Evolutionary conservation across 257 asterid genomes (phyloP).

Genomic region (Coffea eugenioides): DNA sequence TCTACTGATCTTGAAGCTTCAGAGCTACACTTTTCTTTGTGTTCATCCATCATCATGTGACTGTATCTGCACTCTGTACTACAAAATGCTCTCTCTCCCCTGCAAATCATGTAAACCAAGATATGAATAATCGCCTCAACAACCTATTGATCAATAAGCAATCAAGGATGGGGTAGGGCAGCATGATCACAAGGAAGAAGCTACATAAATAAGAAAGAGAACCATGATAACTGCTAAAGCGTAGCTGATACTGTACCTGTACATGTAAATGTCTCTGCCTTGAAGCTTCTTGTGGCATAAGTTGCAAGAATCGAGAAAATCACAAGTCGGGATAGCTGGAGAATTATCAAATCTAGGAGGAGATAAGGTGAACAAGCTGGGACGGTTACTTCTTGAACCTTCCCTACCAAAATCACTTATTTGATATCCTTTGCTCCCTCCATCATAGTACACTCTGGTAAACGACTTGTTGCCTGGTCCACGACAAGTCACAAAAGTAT

Average conservation of each 20-base stretch:
- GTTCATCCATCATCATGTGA: slow-evolving; percentile 71
- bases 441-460: slow-evolving; percentile 54
- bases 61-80: slow-evolving; percentile 80
- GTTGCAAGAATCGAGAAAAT: slow-evolving; percentile 70
- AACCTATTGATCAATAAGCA: not conserved
- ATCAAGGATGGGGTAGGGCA: not conserved
- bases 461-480: slow-evolving; percentile 47
- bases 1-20: slow-evolving; percentile 48
- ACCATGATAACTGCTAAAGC: not conserved
- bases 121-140: not conserved
- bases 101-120: slow-evolving; percentile 27
- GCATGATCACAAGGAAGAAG: no score
- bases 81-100: slow-evolving; percentile 93
- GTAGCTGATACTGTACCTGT: slow-evolving; percentile 47
- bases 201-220: no score
- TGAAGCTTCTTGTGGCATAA: slow-evolving; percentile 69
- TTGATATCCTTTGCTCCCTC: slow-evolving; percentile 24
- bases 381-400: slow-evolving; percentile 21
- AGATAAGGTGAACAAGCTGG: slow-evolving; percentile 59
- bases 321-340: slow-evolving; percentile 42
- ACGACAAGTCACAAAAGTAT: slow-evolving; percentile 65
- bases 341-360: slow-evolving; percentile 44
- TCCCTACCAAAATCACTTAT: slow-evolving; percentile 28
- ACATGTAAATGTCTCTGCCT: slow-evolving; percentile 87
- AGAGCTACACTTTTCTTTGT: slow-evolving; percentile 56